Evolutionary conservation across 768 basidiomycete species (phyloP).

Genomic region (Kwoniella sp.): DNA sequence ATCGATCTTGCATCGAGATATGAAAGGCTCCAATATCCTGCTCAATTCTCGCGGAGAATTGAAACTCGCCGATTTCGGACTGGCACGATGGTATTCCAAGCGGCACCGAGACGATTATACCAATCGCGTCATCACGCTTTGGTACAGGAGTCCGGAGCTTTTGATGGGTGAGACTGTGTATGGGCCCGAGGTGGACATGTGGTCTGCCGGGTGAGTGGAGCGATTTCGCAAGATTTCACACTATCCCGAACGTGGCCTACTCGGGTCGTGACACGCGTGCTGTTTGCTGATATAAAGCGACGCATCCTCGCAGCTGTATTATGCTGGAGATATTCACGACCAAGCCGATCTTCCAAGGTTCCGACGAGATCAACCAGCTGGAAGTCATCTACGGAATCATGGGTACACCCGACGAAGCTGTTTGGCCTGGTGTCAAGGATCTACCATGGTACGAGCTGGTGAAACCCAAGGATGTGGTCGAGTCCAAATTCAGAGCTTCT

Average conservation of each 20-base stretch:
- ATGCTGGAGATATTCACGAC: conserved; percentile 96
- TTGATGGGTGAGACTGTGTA: conserved; percentile 94
- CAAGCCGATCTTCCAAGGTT: conserved; percentile 96
- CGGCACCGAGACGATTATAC: conserved; percentile 89
- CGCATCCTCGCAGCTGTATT: conserved; percentile 70
- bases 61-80: conserved; percentile 95
- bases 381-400: conserved; percentile 88
- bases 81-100: conserved; percentile 95
- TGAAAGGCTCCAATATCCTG: conserved; percentile 98
- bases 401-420: conserved; percentile 77
- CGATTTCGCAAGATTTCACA: not conserved
- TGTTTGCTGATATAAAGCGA: no score
- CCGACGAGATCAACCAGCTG: conserved; percentile 95
- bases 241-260: no score
- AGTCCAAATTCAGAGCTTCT: conserved; percentile 77
- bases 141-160: conserved; percentile 96
- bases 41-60: conserved; percentile 87
- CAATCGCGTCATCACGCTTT: conserved; percentile 97
- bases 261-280: no score
- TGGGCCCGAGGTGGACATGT: conserved; percentile 97
- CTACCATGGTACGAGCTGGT: conserved; percentile 99
- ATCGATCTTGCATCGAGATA: conserved; percentile 94
- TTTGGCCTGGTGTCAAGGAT: conserved; percentile 79
- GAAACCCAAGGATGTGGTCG: conserved; percentile 75
- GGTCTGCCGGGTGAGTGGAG: conserved; percentile 87